Conservation (phyloP, 1,284 basidiomycete genomes). For the Boletellus deceptivus region DNA sequence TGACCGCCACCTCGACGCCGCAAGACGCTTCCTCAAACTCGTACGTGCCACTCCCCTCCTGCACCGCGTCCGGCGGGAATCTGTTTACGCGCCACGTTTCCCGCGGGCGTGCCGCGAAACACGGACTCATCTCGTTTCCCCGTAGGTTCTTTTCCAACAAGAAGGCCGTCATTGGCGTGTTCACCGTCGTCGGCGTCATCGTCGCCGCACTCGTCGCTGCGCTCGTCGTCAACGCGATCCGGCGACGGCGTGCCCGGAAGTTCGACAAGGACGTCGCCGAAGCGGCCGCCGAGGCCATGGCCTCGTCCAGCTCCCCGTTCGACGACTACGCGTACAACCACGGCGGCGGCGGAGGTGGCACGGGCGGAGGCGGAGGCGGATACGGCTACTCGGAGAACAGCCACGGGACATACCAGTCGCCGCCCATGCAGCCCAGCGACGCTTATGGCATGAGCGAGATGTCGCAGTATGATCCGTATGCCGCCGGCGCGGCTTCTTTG, state of each 20-base stretch:
- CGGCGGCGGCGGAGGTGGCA: not conserved
- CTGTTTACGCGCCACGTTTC: not conserved
- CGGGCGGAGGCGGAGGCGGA: conserved; percentile 24
- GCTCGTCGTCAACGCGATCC: conserved; percentile 52
- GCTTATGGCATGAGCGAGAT: conserved; percentile 56
- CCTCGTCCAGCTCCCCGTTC: conserved; percentile 50
- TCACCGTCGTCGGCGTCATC: conserved; percentile 64
- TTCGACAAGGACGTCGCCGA: conserved; percentile 71
- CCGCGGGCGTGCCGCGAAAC: not conserved
- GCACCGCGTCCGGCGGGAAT: too few species aligned
- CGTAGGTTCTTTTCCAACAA: conserved; percentile 68
- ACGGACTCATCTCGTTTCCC: conserved; percentile 7
- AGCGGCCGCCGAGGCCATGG: conserved; percentile 55
- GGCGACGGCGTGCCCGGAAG: conserved; percentile 58
- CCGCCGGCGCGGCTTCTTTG: conserved; percentile 43
- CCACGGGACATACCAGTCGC: conserved; percentile 61
- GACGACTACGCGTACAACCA: conserved; percentile 32
- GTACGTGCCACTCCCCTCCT: conserved; percentile 16
- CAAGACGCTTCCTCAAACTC: conserved; percentile 16
- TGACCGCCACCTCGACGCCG: not conserved
- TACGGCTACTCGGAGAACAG: conserved; percentile 56
- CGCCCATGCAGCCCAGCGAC: conserved; percentile 40
- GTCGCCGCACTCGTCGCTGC: conserved; percentile 50
- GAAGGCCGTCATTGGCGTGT: conserved; percentile 67
- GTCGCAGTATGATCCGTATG: conserved; percentile 37